Percentiles rank a stretch among this genome's conserved stretches.
Conservation (phyloP, 106 monocot genomes). For the Allium cepa region DNA sequence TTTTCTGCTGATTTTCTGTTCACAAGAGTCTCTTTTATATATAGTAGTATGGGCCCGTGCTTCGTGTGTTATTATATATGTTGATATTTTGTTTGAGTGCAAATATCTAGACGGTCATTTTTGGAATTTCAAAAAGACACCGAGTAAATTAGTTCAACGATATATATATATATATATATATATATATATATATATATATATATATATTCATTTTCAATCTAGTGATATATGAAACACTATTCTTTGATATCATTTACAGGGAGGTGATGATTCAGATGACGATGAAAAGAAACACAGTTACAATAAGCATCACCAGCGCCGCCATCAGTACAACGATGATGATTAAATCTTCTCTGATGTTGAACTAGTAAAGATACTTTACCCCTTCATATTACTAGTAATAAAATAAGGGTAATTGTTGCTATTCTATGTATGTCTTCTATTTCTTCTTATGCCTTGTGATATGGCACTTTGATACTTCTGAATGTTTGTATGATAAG, state of each 20-base stretch:
- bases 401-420: slow-evolving; percentile 3
- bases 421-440: neutral
- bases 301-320: neutral
- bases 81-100: too few species aligned
- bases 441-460: neutral
- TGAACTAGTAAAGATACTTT: neutral
- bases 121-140: too few species aligned
- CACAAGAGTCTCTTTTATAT: neutral
- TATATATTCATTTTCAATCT: neutral
- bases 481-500: neutral
- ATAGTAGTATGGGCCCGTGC: too few species aligned
- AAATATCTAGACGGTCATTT: too few species aligned
- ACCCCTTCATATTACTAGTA: neutral
- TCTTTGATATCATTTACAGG: neutral
- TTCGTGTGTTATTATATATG: too few species aligned
- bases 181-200: too few species aligned
- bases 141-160: too few species aligned
- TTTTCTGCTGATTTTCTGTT: neutral
- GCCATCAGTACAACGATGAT: slow-evolving; percentile 3
- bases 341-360: slow-evolving; percentile 1
- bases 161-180: too few species aligned
- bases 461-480: neutral
- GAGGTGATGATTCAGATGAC: neutral
- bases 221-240: neutral
- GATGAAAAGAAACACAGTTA: slow-evolving; percentile 1